Conservation (phyloP, 2,329 filamentous ascomycete species). For the Saccharata proteae region DNA sequence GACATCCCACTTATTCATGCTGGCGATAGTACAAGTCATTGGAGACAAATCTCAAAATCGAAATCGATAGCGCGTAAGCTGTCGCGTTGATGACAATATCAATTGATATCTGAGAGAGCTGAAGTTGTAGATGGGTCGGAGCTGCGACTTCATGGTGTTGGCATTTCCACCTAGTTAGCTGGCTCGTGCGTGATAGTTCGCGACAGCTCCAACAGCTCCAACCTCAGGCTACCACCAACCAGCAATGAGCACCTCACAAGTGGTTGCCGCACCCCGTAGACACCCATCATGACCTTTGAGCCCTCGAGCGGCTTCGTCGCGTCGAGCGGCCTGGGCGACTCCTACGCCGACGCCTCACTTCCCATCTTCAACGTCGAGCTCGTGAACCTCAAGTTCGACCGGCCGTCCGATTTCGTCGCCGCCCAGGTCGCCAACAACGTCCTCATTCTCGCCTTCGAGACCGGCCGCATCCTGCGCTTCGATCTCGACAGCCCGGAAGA, state of each 20-base stretch:
- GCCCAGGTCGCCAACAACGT: constrained; percentile 97
- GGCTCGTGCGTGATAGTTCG: too few relatives aligned
- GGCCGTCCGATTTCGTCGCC: constrained; percentile 90
- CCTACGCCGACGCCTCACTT: constrained; percentile 46
- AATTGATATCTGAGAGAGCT: too few relatives aligned
- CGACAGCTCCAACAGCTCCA: neutral
- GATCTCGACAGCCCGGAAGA: constrained; percentile 88
- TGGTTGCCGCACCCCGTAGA: neutral
- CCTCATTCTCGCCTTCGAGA: constrained; percentile 80
- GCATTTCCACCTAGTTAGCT: too few relatives aligned
- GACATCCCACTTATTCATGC: too few relatives aligned
- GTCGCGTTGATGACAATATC: too few relatives aligned
- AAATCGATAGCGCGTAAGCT: too few relatives aligned
- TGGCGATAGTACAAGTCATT: too few relatives aligned
- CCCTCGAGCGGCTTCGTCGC: constrained; percentile 60
- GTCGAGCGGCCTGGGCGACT: constrained; percentile 48
- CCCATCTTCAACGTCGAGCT: constrained; percentile 92
- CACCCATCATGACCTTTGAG: constrained; percentile 52
- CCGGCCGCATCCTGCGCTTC: constrained; percentile 84
- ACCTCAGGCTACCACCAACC: neutral
- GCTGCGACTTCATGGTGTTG: too few relatives aligned
- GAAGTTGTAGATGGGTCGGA: too few relatives aligned
- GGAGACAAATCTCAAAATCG: too few relatives aligned
- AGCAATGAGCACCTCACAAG: neutral
- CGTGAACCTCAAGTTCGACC: constrained; percentile 86